These are phyloP conservation scores for Colletotrichum chrysophilum DNA, from an alignment of 2,329 filamentous ascomycete species.

Conservation along the genomic window DNA sequence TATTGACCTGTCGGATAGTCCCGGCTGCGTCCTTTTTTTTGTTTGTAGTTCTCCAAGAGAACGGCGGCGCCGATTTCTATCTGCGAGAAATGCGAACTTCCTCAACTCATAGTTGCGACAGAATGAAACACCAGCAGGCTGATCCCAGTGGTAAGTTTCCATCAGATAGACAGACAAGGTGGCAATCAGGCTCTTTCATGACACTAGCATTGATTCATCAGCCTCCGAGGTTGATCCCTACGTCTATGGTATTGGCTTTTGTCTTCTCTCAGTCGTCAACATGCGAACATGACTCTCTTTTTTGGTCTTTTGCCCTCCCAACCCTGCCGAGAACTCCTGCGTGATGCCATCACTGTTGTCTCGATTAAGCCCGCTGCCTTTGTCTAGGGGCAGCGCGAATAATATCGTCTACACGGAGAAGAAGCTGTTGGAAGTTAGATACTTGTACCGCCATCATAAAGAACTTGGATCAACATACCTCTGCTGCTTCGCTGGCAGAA, in stretches of 20 bases:
- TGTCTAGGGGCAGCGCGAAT: slow-evolving; percentile 89
- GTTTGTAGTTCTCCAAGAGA: not conserved
- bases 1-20: not conserved
- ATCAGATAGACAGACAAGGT: not conserved
- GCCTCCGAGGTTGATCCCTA: slow-evolving; percentile 13
- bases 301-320: not conserved
- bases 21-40: not conserved
- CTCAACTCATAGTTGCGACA: not conserved
- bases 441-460: not conserved
- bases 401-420: slow-evolving; percentile 96
- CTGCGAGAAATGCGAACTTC: not conserved
- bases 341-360: slow-evolving; percentile 19
- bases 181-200: not conserved
- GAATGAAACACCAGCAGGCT: not conserved
- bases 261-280: not conserved
- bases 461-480: slow-evolving; percentile 66
- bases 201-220: slow-evolving; percentile 22
- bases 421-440: slow-evolving; percentile 60
- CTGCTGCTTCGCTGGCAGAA: slow-evolving; percentile 93
- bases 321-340: slow-evolving; percentile 2
- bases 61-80: not conserved
- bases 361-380: slow-evolving; percentile 71
- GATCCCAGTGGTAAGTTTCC: not conserved
- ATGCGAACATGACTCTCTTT: slow-evolving; percentile 6
- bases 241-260: slow-evolving; percentile 22